Conservation (phyloP, 768 basidiomycete species). For the Macrolepiota albuminosa region DNA sequence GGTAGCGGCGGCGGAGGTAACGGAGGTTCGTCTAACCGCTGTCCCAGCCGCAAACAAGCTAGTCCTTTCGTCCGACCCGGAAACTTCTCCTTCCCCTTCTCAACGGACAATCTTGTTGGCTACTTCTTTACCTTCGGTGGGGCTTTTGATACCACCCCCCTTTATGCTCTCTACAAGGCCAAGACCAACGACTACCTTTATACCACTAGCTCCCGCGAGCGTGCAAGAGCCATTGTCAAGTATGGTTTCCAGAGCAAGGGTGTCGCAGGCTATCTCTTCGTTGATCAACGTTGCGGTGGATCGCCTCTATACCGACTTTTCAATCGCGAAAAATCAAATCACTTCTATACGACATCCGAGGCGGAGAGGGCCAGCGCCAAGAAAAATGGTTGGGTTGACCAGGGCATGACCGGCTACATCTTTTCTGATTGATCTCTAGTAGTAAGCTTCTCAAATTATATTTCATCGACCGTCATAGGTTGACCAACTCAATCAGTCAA, state of each 20-base stretch:
- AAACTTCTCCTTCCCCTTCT: slow-evolving; percentile 1
- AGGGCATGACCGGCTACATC: slow-evolving; percentile 10
- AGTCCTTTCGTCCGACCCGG: slow-evolving; percentile 5
- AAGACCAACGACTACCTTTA: slow-evolving; percentile 11
- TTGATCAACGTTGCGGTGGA: slow-evolving; percentile 6
- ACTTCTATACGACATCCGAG: slow-evolving; percentile 10
- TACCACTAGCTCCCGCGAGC: slow-evolving; percentile 8
- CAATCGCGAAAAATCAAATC: slow-evolving; percentile 5
- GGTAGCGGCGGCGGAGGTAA: too few species aligned
- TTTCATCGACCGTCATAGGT: too few species aligned
- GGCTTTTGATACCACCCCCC: neutral
- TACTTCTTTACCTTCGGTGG: slow-evolving; percentile 1
- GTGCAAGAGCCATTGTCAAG: slow-evolving; percentile 1
- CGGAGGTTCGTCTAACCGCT: neutral
- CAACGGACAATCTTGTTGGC: neutral
- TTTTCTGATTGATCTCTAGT: neutral
- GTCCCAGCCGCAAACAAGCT: slow-evolving; percentile 1
- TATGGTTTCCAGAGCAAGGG: slow-evolving; percentile 7
- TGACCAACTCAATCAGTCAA: neutral
- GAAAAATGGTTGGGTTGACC: slow-evolving; percentile 7
- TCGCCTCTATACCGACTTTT: slow-evolving; percentile 10
- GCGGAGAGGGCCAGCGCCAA: slow-evolving; percentile 5
- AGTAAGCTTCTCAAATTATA: neutral
- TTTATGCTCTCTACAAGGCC: slow-evolving; percentile 5
- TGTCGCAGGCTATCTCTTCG: slow-evolving; percentile 6